These are phyloP conservation scores for Pachysandra terminalis DNA, from an alignment of 164 flowering plant genomes.

Conservation along the genomic window DNA sequence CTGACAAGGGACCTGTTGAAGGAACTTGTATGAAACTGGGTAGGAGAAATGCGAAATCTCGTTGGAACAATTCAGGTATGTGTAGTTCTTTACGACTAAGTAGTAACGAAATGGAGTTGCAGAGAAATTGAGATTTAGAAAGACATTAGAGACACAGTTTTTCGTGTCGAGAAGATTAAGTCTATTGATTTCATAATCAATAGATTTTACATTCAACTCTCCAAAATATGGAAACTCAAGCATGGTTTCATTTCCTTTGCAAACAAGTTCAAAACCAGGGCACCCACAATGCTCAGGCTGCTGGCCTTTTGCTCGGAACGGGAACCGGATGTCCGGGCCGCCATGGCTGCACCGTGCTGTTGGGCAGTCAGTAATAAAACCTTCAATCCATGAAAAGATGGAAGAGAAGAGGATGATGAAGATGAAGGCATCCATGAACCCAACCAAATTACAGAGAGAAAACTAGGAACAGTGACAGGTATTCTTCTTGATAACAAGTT, in stretches of 20 bases:
- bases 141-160: constrained; percentile 40
- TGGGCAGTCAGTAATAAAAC: background rate
- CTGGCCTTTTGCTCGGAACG: background rate
- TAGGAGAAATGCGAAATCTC: background rate
- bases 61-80: constrained; percentile 41
- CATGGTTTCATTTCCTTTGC: constrained; percentile 29
- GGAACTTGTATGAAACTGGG: constrained; percentile 16
- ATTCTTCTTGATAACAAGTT: too few relatives aligned
- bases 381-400: background rate
- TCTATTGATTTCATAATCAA: constrained; percentile 26
- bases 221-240: constrained; percentile 35
- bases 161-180: constrained; percentile 36
- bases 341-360: background rate
- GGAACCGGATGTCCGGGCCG: background rate
- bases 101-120: constrained; percentile 31
- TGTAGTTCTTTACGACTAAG: constrained; percentile 31
- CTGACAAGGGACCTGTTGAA: constrained; percentile 32
- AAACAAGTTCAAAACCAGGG: constrained; percentile 29
- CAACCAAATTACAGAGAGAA: background rate
- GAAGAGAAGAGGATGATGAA: background rate
- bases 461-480: background rate
- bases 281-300: background rate
- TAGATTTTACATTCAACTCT: constrained; percentile 33
- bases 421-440: background rate
- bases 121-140: constrained; percentile 44